Percentiles rank a stretch among this genome's conserved stretches.
These are phyloP conservation scores for Bonia amplexicaulis DNA, from an alignment of 176 grass and related monocot species.

Conservation along the genomic window DNA sequence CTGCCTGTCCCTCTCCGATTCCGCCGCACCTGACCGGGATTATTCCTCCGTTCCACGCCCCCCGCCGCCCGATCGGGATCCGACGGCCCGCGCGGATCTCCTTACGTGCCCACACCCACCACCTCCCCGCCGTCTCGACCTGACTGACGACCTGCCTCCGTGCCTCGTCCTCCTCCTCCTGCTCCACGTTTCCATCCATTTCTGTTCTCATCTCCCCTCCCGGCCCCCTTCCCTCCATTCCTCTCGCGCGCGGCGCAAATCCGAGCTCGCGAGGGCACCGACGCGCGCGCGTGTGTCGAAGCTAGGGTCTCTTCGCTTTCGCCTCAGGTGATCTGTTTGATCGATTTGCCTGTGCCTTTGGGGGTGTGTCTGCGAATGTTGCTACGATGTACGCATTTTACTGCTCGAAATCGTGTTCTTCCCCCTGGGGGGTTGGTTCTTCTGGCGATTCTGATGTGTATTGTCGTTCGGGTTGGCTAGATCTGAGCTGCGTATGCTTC, in stretches of 20 bases:
- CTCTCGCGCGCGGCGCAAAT: neutral
- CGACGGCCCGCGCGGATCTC: neutral
- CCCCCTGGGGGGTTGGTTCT: neutral
- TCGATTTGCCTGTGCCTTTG: neutral
- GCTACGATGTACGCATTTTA: neutral
- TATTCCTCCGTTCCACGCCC: neutral
- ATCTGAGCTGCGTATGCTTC: neutral
- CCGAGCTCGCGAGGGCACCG: too few relatives aligned
- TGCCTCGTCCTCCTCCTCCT: neutral
- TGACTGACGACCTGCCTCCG: neutral
- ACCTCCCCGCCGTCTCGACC: neutral
- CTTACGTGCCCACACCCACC: slow-evolving; percentile 3
- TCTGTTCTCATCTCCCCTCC: neutral
- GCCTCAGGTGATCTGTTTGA: neutral
- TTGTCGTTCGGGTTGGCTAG: neutral
- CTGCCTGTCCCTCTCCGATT: neutral
- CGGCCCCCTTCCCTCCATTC: neutral
- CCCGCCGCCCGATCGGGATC: slow-evolving; percentile 7
- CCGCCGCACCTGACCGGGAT: slow-evolving; percentile 7
- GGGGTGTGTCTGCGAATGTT: neutral
- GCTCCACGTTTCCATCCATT: neutral
- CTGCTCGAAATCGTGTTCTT: neutral
- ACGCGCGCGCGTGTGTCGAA: neutral
- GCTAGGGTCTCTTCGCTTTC: neutral
- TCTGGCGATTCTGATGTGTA: neutral